Percentiles rank a stretch among this genome's conserved stretches.
phyloP scores from a whole-genome alignment of 2,329 filamentous ascomycete species.

The Kalmusia sp. region DNA sequence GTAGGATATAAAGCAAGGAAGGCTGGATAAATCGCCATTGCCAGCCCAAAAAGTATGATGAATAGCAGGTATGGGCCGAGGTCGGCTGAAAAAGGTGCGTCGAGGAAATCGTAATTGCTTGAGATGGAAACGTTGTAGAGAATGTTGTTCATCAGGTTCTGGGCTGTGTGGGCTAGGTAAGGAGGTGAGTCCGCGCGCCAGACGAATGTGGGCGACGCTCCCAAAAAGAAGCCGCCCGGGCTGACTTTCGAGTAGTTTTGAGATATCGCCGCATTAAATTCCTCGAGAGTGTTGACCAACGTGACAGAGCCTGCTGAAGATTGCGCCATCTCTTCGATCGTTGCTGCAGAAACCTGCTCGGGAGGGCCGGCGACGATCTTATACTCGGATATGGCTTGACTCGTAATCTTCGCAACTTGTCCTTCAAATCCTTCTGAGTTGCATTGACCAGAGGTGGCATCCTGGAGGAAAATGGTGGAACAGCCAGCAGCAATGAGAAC shows the following conservation, averaged over 20 bases:
- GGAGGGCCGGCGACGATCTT: constrained; percentile 1
- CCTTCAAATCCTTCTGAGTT: background rate
- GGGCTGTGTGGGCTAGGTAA: constrained; percentile 45
- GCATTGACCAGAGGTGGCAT: background rate
- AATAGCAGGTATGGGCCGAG: constrained; percentile 63
- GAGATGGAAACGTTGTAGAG: constrained; percentile 6
- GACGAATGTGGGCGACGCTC: background rate
- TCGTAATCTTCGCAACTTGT: background rate
- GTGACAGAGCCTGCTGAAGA: constrained; percentile 1
- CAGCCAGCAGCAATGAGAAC: constrained; percentile 5
- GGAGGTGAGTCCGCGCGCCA: constrained; percentile 4
- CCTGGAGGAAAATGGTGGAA: constrained; percentile 3
- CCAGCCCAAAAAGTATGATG: constrained; percentile 74
- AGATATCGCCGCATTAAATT: background rate
- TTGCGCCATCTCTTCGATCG: background rate
- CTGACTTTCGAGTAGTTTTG: background rate
- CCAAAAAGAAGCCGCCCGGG: constrained; percentile 7
- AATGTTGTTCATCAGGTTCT: constrained; percentile 1
- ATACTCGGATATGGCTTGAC: background rate
- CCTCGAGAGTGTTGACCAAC: background rate
- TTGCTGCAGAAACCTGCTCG: constrained; percentile 1
- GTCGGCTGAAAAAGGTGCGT: constrained; percentile 72
- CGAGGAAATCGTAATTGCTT: constrained; percentile 56
- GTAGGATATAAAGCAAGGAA: constrained; percentile 86
- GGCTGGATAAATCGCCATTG: constrained; percentile 76